Percentiles rank a stretch among this genome's conserved stretches.
phyloP scores from a whole-genome alignment of 805 yeast genomes.

The Cyberlindnera mrakii region DNA sequence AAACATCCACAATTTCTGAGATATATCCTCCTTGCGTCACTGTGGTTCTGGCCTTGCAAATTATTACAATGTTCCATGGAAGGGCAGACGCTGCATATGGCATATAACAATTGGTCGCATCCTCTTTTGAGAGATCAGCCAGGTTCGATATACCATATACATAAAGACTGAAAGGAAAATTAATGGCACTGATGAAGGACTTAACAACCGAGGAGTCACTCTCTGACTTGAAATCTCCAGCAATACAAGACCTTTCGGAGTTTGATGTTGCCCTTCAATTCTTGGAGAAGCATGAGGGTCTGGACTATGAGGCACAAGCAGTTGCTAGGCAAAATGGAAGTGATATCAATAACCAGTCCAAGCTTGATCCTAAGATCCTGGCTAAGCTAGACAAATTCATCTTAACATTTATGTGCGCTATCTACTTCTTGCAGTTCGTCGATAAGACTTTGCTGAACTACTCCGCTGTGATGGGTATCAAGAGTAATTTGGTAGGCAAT shows the following conservation, averaged over 20 bases:
- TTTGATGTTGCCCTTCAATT: neutral
- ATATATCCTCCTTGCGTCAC: no score
- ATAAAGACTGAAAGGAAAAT: no score
- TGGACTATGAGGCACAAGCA: neutral
- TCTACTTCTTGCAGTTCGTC: constrained; percentile 48
- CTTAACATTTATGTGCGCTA: constrained; percentile 33
- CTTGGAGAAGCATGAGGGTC: neutral
- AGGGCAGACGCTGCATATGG: no score
- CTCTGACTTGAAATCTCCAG: neutral
- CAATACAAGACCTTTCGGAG: neutral
- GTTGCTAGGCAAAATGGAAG: neutral
- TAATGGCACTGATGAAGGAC: no score
- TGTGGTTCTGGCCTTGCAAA: no score
- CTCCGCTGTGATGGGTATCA: constrained; percentile 61
- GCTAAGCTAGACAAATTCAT: no score
- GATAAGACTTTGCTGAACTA: constrained; percentile 51
- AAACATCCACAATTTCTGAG: no score
- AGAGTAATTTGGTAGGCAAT: constrained; percentile 36
- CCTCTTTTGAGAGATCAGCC: no score
- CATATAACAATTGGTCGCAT: no score
- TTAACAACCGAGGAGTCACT: no score
- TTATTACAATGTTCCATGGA: no score
- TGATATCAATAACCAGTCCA: neutral
- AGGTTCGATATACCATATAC: no score
- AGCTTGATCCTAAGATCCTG: neutral